Conservation (phyloP, 805 yeast species). For the Yarrowia sp. region DNA sequence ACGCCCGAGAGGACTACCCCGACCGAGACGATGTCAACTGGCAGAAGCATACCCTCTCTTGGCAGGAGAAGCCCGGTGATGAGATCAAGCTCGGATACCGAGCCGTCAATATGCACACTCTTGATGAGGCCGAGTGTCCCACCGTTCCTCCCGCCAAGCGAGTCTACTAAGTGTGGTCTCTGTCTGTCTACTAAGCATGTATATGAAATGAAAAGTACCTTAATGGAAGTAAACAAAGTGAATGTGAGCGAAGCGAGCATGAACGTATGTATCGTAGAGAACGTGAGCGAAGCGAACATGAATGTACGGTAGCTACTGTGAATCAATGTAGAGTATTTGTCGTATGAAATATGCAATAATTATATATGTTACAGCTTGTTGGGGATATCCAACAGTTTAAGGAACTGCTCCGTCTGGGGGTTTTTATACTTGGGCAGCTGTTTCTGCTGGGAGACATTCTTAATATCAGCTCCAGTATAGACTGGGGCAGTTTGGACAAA, state of each 20-base stretch:
- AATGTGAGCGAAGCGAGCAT: no score
- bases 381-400: slow-evolving; percentile 25
- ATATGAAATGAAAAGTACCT: slow-evolving; percentile 23
- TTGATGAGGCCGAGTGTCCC: slow-evolving; percentile 90
- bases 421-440: slow-evolving; percentile 28
- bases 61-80: slow-evolving; percentile 75
- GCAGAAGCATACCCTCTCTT: slow-evolving; percentile 96
- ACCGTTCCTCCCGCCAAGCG: slow-evolving; percentile 96
- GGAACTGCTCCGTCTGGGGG: slow-evolving; percentile 37
- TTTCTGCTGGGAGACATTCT: neutral
- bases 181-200: slow-evolving; percentile 49
- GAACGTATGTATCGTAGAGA: no score
- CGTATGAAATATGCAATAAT: neutral
- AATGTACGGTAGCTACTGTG: no score
- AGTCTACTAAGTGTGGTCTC: slow-evolving; percentile 50
- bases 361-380: neutral
- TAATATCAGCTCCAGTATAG: neutral
- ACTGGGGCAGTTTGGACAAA: slow-evolving; percentile 28
- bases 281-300: no score
- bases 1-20: slow-evolving; percentile 97
- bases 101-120: slow-evolving; percentile 74
- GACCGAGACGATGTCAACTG: slow-evolving; percentile 93
- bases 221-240: neutral
- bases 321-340: no score
- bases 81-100: slow-evolving; percentile 78